A percentile compares a stretch with the other conserved stretches of the same genome.
phyloP scores from a whole-genome alignment of 768 basidiomycete species.

The Termitomyces titanicus region DNA sequence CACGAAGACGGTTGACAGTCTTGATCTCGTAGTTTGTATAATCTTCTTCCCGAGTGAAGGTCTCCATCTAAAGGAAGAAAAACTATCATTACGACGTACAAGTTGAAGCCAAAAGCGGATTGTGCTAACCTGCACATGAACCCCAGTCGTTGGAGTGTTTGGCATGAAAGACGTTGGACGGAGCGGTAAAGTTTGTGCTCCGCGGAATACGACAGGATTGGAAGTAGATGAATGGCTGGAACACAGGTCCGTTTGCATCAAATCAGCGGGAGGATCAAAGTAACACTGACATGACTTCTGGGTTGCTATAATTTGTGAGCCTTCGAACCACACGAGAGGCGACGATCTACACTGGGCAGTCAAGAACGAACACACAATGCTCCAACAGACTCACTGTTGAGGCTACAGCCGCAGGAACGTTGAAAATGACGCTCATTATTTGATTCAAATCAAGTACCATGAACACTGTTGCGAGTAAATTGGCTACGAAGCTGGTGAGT shows the following conservation, averaged over 20 bases:
- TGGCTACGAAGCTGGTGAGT: conserved; percentile 36
- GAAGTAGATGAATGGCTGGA: conserved; percentile 23
- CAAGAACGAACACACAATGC: neutral
- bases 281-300: conserved; percentile 43
- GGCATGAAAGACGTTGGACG: conserved; percentile 19
- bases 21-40: conserved; percentile 2
- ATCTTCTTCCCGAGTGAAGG: conserved; percentile 35
- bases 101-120: neutral
- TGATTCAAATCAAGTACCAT: conserved; percentile 64
- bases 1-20: neutral
- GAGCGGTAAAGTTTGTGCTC: conserved; percentile 13
- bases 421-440: conserved; percentile 65
- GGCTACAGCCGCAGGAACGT: conserved; percentile 57
- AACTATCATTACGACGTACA: neutral
- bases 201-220: conserved; percentile 20
- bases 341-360: conserved; percentile 38
- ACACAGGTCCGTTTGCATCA: neutral
- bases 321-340: conserved; percentile 60
- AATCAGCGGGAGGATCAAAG: neutral
- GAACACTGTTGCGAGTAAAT: conserved; percentile 50
- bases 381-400: conserved; percentile 37
- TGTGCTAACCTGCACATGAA: conserved; percentile 41
- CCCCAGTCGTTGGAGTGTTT: conserved; percentile 24
- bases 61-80: conserved; percentile 42
- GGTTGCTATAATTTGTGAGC: conserved; percentile 46